phyloP scores from a whole-genome alignment of 2,329 filamentous ascomycete species.

The Juglanconis oblonga region DNA sequence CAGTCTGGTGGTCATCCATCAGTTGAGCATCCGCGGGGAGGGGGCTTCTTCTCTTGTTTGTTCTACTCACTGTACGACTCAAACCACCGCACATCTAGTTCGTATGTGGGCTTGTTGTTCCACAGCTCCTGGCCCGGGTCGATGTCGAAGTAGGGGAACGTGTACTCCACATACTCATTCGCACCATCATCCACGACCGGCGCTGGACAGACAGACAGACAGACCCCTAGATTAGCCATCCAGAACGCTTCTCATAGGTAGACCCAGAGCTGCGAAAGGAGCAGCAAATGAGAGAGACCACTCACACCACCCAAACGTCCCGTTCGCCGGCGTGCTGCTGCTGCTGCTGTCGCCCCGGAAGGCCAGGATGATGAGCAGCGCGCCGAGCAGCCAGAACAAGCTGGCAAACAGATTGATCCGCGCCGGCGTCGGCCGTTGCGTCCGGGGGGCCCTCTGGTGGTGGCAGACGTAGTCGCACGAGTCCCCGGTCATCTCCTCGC shows the following conservation, averaged over 20 bases:
- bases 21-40: not conserved
- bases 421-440: not conserved
- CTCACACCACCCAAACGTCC: conserved; percentile 12
- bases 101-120: conserved; percentile 9
- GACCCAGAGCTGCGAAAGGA: not conserved
- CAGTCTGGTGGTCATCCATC: not conserved
- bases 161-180: conserved; percentile 7
- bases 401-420: conserved; percentile 1
- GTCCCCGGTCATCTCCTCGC: not conserved
- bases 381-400: conserved; percentile 5
- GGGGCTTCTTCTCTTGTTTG: not conserved
- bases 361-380: not conserved
- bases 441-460: not conserved
- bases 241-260: not conserved
- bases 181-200: conserved; percentile 1
- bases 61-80: conserved; percentile 6
- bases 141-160: conserved; percentile 8
- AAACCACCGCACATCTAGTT: conserved; percentile 6
- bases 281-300: not conserved
- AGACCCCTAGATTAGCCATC: too few species aligned
- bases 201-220: not conserved
- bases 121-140: conserved; percentile 5
- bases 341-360: not conserved
- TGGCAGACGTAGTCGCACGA: not conserved
- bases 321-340: not conserved